Percentiles rank a stretch among this genome's conserved stretches.
These are phyloP conservation scores for Tritrichomonas foetus DNA, from an alignment of 208 protist genomes.

Conservation along the genomic window DNA sequence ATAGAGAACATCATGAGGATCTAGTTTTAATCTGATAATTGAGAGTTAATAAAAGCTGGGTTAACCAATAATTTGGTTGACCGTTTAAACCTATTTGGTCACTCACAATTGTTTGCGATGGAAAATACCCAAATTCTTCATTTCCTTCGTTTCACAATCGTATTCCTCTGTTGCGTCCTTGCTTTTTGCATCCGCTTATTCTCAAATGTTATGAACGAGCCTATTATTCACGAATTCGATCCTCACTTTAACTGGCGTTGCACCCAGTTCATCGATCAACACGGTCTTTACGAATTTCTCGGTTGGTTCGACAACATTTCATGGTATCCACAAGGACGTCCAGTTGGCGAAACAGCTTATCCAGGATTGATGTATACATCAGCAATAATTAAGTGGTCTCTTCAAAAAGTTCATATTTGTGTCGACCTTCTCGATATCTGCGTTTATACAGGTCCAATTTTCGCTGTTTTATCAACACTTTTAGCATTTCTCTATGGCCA, in stretches of 20 bases:
- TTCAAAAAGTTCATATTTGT: conserved; percentile 70
- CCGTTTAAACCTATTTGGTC: too few relatives aligned
- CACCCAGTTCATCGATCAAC: conserved; percentile 67
- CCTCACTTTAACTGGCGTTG: conserved; percentile 70
- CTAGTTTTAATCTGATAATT: too few relatives aligned
- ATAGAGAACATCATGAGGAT: too few relatives aligned
- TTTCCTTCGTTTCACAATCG: neutral
- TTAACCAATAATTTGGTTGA: too few relatives aligned
- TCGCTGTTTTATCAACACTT: neutral
- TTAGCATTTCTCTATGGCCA: neutral
- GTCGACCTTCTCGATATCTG: conserved; percentile 87
- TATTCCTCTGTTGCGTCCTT: conserved; percentile 42
- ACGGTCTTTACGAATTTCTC: conserved; percentile 87
- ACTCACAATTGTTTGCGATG: too few relatives aligned
- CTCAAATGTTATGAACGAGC: conserved; percentile 48
- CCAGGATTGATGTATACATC: conserved; percentile 90
- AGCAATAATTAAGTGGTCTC: conserved; percentile 71
- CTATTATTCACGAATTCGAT: conserved; percentile 58
- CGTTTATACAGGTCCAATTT: conserved; percentile 63
- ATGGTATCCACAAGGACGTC: conserved; percentile 94
- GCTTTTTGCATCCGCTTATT: conserved; percentile 52
- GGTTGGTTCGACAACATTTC: conserved; percentile 94
- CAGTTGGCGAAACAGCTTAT: conserved; percentile 91
- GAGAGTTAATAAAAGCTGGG: too few relatives aligned
- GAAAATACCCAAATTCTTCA: neutral